Conservation (phyloP, 176 grass and related monocot species). For the Ampelocalamus luodianensis region DNA sequence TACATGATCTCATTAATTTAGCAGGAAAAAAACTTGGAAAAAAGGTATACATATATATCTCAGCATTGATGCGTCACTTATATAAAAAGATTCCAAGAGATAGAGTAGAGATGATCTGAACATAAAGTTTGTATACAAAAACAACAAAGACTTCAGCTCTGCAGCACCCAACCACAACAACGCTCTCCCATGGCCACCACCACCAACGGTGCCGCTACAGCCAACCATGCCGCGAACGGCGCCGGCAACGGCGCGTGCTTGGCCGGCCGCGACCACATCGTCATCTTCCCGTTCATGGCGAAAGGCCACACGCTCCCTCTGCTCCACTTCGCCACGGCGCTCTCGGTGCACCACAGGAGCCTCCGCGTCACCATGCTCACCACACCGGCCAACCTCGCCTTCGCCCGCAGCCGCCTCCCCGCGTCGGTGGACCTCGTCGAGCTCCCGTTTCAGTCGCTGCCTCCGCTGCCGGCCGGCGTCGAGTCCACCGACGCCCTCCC, state of each 20-base stretch:
- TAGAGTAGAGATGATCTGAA: not conserved
- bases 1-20: no score
- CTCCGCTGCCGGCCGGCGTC: conserved; percentile 39
- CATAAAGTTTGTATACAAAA: not conserved
- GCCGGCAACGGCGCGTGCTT: no score
- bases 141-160: not conserved
- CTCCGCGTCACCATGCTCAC: conserved; percentile 58
- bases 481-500: conserved; percentile 67
- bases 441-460: conserved; percentile 53
- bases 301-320: conserved; percentile 79
- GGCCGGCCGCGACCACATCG: conserved; percentile 45
- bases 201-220: not conserved
- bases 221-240: not conserved
- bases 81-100: not conserved
- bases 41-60: no score
- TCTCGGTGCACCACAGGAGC: conserved; percentile 48
- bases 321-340: conserved; percentile 58
- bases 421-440: conserved; percentile 32
- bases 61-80: no score
- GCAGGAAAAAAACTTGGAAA: no score
- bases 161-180: not conserved
- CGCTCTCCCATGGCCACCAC: not conserved
- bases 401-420: conserved; percentile 41
- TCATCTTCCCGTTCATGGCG: conserved; percentile 87
- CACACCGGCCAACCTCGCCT: conserved; percentile 56